Base-by-base conservation (phyloP, 352 stramenopile species). In the Phytopythium chamaehyphon region DNA sequence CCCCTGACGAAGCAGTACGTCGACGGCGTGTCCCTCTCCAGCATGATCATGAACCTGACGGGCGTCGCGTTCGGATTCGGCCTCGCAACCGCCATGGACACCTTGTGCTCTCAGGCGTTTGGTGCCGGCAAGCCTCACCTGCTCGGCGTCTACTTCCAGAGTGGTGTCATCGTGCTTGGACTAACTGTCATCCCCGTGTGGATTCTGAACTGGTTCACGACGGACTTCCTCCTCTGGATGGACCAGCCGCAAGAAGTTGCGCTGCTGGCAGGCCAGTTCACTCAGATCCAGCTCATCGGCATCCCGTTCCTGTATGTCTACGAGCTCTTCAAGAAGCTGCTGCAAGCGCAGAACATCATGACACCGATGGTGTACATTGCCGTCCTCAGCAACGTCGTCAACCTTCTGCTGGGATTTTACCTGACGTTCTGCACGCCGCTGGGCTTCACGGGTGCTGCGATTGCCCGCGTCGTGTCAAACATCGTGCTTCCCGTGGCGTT, bases 301-400 rank as follows among this genome's bases (percentile, higher is more conserved):
- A 67, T 94, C n/a, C 88, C 86, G 24, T 91, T 86, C 47, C 55
- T 93, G 28, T 96, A 81, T 51, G 57, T 81, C 0, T 96, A 95
- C 57, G 86, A 96, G 66, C 57, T 96, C 43, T 51, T 96, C 45
- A 79, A 87, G 52, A 95, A 95, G 57, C 52, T 95, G 2, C 74
- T 88, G 22, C 83, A 96, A 62, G 81, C 88, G 23, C 76, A 93
- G 59, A 95, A 95, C 42, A 71, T 95, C 49, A 77, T 93, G n/a
- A 39, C 64, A 19, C 88, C 88, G 2, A 91, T 96, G 82, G 74
- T 95, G 33, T 75, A 80, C 40, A 86, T 93, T 42, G 78, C 81
- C 5, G 56, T 92, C 9, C 36, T 86, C 23, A 81, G 74, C 56
- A 90, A 93, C 39, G 12, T 93, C 7, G 74, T 95, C 47, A 93